Evolutionary conservation across 2,329 filamentous ascomycete genomes (phyloP).

Genomic region (Calonectria naviculata): DNA sequence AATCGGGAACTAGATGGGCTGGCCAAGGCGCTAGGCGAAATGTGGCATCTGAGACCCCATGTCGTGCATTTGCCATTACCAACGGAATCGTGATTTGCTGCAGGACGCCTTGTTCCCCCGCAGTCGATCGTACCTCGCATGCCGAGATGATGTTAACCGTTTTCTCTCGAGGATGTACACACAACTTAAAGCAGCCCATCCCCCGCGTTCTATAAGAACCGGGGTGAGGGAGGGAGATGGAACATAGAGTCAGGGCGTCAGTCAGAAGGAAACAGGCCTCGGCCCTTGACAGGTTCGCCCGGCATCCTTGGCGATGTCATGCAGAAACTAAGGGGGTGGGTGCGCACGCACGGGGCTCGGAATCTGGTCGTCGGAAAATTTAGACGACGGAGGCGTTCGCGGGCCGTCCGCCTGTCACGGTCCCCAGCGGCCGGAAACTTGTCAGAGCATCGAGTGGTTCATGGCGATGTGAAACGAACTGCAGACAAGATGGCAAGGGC

Average conservation of each 20-base stretch:
- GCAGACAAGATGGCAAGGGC: background rate
- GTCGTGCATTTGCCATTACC: background rate
- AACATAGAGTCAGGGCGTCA: background rate
- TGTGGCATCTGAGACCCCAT: background rate
- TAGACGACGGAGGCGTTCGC: background rate
- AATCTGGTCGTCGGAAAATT: slow-evolving; percentile 4
- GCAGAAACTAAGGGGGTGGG: background rate
- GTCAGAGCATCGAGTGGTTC: background rate
- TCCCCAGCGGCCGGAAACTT: background rate
- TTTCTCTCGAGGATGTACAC: background rate
- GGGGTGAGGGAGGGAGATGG: background rate
- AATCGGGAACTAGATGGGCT: background rate
- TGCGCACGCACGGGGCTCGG: background rate
- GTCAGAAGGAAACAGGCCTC: background rate
- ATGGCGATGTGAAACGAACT: slow-evolving; percentile 9
- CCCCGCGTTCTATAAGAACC: background rate
- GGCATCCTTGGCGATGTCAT: background rate
- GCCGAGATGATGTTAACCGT: background rate
- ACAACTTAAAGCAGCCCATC: background rate
- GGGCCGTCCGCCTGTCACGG: slow-evolving; percentile 3
- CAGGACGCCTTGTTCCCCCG: background rate
- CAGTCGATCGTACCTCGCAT: background rate
- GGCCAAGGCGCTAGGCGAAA: slow-evolving; percentile 1
- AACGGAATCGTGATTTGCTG: background rate
- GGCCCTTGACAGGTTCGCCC: background rate